These are phyloP conservation scores for Nepenthes mirabilis DNA, from an alignment of 148 eudicot species.

Conservation along the genomic window DNA sequence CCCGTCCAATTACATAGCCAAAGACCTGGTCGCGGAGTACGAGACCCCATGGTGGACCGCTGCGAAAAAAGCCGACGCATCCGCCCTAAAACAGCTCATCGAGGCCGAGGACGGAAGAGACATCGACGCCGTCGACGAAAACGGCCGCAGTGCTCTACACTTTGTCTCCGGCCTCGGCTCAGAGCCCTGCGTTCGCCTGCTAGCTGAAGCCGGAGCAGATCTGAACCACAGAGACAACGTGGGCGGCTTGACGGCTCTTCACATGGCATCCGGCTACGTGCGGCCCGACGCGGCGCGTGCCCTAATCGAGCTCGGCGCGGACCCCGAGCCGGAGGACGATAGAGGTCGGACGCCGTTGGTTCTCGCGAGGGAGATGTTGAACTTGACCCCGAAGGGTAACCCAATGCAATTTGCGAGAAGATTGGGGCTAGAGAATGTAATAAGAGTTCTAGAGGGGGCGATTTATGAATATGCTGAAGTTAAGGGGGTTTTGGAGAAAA, in stretches of 20 bases:
- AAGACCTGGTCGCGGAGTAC: slow-evolving; percentile 71
- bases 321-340: slow-evolving; percentile 38
- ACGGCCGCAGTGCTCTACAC: slow-evolving; percentile 77
- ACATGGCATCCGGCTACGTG: slow-evolving; percentile 92
- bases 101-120: slow-evolving; percentile 29
- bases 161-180: slow-evolving; percentile 85
- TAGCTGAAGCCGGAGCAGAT: slow-evolving; percentile 56
- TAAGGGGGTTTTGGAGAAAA: slow-evolving; percentile 65
- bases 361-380: slow-evolving; percentile 50
- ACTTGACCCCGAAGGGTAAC: slow-evolving; percentile 49
- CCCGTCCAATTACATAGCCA: slow-evolving; percentile 58
- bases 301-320: slow-evolving; percentile 52
- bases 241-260: slow-evolving; percentile 69
- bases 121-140: slow-evolving; percentile 59
- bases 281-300: slow-evolving; percentile 30
- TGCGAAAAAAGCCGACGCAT: slow-evolving; percentile 66
- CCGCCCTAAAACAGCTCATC: slow-evolving; percentile 27
- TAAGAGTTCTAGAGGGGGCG: slow-evolving; percentile 45
- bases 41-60: slow-evolving; percentile 96
- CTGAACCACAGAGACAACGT: slow-evolving; percentile 32
- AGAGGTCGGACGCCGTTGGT: slow-evolving; percentile 59
- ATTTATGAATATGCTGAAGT: slow-evolving; percentile 80
- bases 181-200: slow-evolving; percentile 35
- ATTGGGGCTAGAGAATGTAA: slow-evolving; percentile 55
- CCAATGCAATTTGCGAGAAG: slow-evolving; percentile 67